These are phyloP conservation scores for Cordyceps cateniannulata DNA, from an alignment of 2,329 filamentous ascomycete genomes.

Conservation along the genomic window DNA sequence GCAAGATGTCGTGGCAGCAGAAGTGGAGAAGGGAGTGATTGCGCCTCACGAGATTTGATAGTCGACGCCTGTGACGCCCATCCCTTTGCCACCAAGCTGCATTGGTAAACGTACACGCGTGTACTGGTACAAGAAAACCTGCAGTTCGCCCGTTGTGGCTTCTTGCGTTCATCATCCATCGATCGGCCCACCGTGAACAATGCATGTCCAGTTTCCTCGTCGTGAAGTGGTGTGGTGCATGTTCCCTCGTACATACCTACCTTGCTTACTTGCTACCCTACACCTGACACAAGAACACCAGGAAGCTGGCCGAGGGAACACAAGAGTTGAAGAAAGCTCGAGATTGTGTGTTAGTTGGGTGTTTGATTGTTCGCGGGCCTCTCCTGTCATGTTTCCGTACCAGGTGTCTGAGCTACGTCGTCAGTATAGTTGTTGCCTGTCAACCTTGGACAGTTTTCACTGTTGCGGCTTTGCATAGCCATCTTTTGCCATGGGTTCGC, in stretches of 20 bases:
- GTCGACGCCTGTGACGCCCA: not conserved
- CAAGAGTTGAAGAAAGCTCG: too few relatives aligned
- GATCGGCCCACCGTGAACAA: not conserved
- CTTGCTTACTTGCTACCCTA: not conserved
- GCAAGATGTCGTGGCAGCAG: too few relatives aligned
- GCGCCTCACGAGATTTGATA: not conserved
- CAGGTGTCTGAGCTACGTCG: too few relatives aligned
- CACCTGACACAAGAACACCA: too few relatives aligned
- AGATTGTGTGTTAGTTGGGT: too few relatives aligned
- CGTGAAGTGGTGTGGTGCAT: not conserved
- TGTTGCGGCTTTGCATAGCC: not conserved
- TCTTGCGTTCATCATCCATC: slow-evolving; percentile 1
- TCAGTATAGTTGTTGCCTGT: too few relatives aligned
- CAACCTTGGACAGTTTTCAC: not conserved
- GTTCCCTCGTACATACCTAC: not conserved
- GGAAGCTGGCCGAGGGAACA: too few relatives aligned
- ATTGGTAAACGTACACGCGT: not conserved
- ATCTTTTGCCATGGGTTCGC: not conserved
- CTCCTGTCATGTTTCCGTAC: too few relatives aligned
- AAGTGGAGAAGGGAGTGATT: not conserved
- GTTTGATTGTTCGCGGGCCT: too few relatives aligned
- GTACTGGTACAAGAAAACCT: not conserved
- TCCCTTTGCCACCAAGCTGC: not conserved
- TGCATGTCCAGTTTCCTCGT: not conserved
- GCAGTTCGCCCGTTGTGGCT: not conserved